Evolutionary conservation across 2,329 filamentous ascomycete genomes (phyloP).

Genomic region (Pseudogymnoascus sp.): DNA sequence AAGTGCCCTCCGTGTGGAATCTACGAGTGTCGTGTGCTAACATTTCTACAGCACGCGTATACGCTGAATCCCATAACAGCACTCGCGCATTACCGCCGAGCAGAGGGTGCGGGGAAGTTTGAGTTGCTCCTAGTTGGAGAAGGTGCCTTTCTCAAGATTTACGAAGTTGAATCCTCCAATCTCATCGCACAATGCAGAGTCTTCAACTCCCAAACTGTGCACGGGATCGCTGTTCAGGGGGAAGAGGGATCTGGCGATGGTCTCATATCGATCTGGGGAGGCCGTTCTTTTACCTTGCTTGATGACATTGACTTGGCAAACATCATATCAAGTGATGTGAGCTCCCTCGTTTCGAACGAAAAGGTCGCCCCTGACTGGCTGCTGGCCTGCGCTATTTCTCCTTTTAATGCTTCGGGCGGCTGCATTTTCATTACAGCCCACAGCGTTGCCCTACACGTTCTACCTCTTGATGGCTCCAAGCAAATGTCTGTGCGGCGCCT

Average conservation of each 20-base stretch:
- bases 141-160: slow-evolving; percentile 50
- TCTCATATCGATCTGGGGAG: slow-evolving; percentile 62
- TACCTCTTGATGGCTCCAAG: slow-evolving; percentile 14
- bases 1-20: not conserved
- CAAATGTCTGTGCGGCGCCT: slow-evolving; percentile 39
- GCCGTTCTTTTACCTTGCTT: slow-evolving; percentile 39
- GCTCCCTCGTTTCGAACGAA: slow-evolving; percentile 28
- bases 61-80: slow-evolving; percentile 48
- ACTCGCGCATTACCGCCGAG: slow-evolving; percentile 42
- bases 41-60: slow-evolving; percentile 24
- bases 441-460: slow-evolving; percentile 63
- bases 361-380: slow-evolving; percentile 65
- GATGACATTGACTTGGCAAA: slow-evolving; percentile 22
- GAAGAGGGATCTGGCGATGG: slow-evolving; percentile 14
- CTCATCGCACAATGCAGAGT: slow-evolving; percentile 40
- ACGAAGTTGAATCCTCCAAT: slow-evolving; percentile 30
- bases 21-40: slow-evolving; percentile 1
- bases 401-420: slow-evolving; percentile 29
- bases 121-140: slow-evolving; percentile 50
- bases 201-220: slow-evolving; percentile 63
- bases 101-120: slow-evolving; percentile 17
- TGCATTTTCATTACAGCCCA: slow-evolving; percentile 74
- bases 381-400: slow-evolving; percentile 54
- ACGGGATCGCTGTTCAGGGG: slow-evolving; percentile 54
- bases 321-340: slow-evolving; percentile 14